phyloP scores from a whole-genome alignment of 108 stramenopile genomes.

The Poteriospumella lacustris region DNA sequence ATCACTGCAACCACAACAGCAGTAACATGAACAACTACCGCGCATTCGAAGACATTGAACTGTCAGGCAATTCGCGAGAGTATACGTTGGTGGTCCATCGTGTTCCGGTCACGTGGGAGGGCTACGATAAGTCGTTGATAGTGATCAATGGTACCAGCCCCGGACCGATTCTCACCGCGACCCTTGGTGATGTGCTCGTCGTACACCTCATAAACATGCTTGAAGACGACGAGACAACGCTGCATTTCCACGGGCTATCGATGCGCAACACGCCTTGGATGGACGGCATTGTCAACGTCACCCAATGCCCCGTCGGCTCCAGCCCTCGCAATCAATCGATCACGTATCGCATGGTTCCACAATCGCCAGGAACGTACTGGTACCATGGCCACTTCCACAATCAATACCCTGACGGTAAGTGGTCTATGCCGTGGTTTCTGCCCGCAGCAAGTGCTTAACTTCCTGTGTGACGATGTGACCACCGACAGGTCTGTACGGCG shows the following conservation, averaged over 20 bases:
- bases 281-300: neutral
- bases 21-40: too few relatives aligned
- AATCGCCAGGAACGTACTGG: neutral
- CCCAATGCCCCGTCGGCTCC: neutral
- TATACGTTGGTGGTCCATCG: too few relatives aligned
- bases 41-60: too few relatives aligned
- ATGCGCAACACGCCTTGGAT: neutral
- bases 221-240: neutral
- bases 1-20: too few relatives aligned
- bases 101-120: too few relatives aligned
- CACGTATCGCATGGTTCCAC: neutral
- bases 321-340: neutral
- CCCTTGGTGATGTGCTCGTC: neutral
- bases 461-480: too few relatives aligned
- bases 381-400: conserved; percentile 4
- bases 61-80: too few relatives aligned
- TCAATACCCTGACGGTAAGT: neutral
- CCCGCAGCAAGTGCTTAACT: too few relatives aligned
- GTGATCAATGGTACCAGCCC: neutral
- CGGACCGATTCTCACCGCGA: neutral
- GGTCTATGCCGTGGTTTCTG: too few relatives aligned
- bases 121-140: neutral
- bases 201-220: neutral
- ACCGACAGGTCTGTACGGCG: conserved; percentile 3
- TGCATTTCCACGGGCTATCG: neutral